phyloP scores from a whole-genome alignment of 805 yeast species.

The Tanozyma kutaoensis region DNA sequence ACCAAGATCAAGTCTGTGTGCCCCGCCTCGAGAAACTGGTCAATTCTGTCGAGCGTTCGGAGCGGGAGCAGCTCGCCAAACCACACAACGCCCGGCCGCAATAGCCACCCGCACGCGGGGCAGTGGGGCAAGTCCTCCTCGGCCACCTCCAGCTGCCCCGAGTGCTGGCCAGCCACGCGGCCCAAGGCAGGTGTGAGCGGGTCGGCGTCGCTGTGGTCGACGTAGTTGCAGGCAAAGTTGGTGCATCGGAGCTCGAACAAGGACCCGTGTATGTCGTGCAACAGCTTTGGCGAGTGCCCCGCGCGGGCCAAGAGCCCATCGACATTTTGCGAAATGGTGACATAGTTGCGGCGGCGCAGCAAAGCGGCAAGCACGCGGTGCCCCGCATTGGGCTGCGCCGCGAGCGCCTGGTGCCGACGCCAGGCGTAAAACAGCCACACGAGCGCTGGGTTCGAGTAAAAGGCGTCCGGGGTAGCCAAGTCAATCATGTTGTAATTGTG shows the following conservation, averaged over 20 bases:
- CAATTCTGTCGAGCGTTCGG: constrained; percentile 48
- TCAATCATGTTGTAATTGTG: constrained; percentile 65
- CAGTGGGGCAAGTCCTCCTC: constrained; percentile 53
- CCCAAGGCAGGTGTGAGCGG: constrained; percentile 47
- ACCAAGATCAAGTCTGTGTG: constrained; percentile 65
- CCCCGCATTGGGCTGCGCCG: constrained; percentile 61
- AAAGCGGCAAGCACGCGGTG: constrained; percentile 66
- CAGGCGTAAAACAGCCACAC: constrained; percentile 86
- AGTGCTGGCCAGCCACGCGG: too few species aligned
- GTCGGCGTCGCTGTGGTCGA: constrained; percentile 37
- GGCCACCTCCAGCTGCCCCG: not conserved
- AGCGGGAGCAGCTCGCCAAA: constrained; percentile 82
- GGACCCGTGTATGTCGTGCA: constrained; percentile 71
- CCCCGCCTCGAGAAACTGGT: constrained; percentile 42
- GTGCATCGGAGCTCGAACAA: constrained; percentile 67
- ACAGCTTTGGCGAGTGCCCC: constrained; percentile 36
- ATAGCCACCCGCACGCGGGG: constrained; percentile 56
- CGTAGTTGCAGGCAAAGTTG: constrained; percentile 55
- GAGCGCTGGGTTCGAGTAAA: constrained; percentile 65
- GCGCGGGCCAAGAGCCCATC: constrained; percentile 66
- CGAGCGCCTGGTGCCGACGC: constrained; percentile 50
- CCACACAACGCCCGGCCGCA: constrained; percentile 91
- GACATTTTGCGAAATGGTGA: constrained; percentile 74
- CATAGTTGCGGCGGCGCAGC: constrained; percentile 19
- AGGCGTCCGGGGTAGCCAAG: constrained; percentile 87